Evolutionary conservation across 352 stramenopile species (phyloP).

Genomic region (Pythium brachiatum): DNA sequence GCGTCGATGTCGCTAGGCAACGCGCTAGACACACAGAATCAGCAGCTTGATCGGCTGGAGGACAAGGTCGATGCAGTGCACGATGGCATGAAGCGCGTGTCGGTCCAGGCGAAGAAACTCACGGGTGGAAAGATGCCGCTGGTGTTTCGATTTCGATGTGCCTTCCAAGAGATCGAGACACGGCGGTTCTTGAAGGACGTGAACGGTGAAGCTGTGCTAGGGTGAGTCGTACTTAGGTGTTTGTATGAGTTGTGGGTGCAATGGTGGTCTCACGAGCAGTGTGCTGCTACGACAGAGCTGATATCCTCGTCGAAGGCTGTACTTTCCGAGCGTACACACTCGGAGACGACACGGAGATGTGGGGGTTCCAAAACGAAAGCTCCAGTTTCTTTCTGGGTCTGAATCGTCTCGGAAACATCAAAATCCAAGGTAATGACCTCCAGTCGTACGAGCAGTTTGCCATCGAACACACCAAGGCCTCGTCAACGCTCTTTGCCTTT

Average conservation of each 20-base stretch:
- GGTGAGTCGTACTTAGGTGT: slow-evolving; percentile 31
- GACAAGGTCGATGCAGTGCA: slow-evolving; percentile 61
- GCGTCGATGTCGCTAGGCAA: slow-evolving; percentile 57
- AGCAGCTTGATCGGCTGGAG: slow-evolving; percentile 57
- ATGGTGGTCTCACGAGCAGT: background rate
- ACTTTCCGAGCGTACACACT: slow-evolving; percentile 74
- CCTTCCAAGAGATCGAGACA: slow-evolving; percentile 58
- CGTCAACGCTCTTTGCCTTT: slow-evolving; percentile 58
- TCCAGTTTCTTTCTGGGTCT: slow-evolving; percentile 67
- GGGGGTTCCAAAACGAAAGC: slow-evolving; percentile 74
- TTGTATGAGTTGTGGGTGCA: background rate
- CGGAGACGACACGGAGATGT: slow-evolving; percentile 72
- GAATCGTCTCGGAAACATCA: slow-evolving; percentile 67
- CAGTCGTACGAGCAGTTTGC: slow-evolving; percentile 80
- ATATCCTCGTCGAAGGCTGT: slow-evolving; percentile 58
- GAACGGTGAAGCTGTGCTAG: slow-evolving; percentile 53
- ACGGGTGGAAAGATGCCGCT: slow-evolving; percentile 36
- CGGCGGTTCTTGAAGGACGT: slow-evolving; percentile 53
- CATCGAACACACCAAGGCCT: slow-evolving; percentile 42
- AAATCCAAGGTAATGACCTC: slow-evolving; percentile 54
- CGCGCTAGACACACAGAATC: slow-evolving; percentile 60
- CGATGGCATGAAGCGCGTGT: slow-evolving; percentile 69
- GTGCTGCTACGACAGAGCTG: slow-evolving; percentile 34
- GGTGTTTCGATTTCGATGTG: slow-evolving; percentile 64
- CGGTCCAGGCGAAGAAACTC: slow-evolving; percentile 58